These are phyloP conservation scores for Globisporangium middletonii DNA, from an alignment of 352 stramenopile genomes.

Conservation along the genomic window DNA sequence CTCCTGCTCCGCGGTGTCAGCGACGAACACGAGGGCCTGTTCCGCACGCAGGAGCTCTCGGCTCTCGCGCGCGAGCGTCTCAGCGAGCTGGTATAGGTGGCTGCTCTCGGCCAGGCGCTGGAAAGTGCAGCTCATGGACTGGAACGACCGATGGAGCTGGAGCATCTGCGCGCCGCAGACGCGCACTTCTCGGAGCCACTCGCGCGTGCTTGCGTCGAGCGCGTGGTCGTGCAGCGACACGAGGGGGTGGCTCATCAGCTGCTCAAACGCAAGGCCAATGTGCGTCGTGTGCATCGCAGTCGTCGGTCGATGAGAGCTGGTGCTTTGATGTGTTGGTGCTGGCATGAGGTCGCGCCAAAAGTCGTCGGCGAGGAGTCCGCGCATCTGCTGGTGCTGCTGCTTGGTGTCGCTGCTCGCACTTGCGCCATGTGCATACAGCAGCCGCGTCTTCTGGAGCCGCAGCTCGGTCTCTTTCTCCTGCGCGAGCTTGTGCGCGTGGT, in stretches of 20 bases:
- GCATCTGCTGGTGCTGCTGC: background rate
- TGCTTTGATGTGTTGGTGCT: constrained; percentile 9
- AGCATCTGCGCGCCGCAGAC: constrained; percentile 48
- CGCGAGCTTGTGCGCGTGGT: constrained; percentile 33
- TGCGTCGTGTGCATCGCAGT: constrained; percentile 37
- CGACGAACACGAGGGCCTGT: constrained; percentile 59
- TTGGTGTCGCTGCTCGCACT: background rate
- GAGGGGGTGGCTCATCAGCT: constrained; percentile 46
- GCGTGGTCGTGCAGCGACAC: constrained; percentile 43
- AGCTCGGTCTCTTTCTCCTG: constrained; percentile 61
- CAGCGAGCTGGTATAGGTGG: constrained; percentile 54
- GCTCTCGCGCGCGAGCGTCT: constrained; percentile 43
- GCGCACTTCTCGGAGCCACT: constrained; percentile 60
- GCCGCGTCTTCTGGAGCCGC: constrained; percentile 41
- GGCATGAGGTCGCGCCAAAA: constrained; percentile 51
- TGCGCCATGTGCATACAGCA: constrained; percentile 30
- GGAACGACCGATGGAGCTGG: constrained; percentile 50
- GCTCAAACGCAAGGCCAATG: constrained; percentile 50
- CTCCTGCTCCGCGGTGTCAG: constrained; percentile 65
- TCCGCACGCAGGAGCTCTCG: constrained; percentile 44
- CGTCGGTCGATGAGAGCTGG: background rate
- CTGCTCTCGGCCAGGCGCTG: constrained; percentile 45
- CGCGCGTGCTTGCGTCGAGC: constrained; percentile 44
- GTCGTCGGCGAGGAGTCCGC: constrained; percentile 32
- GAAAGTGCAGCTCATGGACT: constrained; percentile 46